A percentile compares a stretch with the other conserved stretches of the same genome.
phyloP scores from a whole-genome alignment of 2,329 filamentous ascomycete genomes.

The Blastomyces parvus region DNA sequence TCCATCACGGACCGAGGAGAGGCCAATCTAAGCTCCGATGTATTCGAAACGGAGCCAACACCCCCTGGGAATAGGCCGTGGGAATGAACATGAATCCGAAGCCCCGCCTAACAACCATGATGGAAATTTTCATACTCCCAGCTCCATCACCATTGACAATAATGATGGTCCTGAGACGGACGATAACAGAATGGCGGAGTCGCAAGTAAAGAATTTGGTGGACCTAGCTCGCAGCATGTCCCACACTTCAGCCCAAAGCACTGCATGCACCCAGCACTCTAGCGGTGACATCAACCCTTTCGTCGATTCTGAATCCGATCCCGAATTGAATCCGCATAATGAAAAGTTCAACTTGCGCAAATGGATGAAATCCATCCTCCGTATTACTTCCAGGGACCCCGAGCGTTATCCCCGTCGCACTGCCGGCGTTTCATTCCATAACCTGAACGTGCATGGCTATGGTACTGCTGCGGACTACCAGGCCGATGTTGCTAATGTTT shows the following conservation, averaged over 20 bases:
- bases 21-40: not conserved
- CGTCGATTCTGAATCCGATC: conserved; percentile 25
- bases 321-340: conserved; percentile 38
- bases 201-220: conserved; percentile 21
- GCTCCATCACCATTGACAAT: conserved; percentile 20
- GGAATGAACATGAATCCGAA: not conserved
- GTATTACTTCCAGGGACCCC: conserved; percentile 31
- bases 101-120: conserved; percentile 8
- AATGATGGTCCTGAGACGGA: conserved; percentile 12
- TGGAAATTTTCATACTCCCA: conserved; percentile 13
- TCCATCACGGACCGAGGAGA: not conserved
- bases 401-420: conserved; percentile 30
- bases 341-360: conserved; percentile 38
- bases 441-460: conserved; percentile 32
- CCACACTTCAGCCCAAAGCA: conserved; percentile 21
- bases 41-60: not conserved
- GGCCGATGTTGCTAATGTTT: conserved; percentile 36
- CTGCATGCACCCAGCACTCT: conserved; percentile 8
- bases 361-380: conserved; percentile 41
- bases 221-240: conserved; percentile 26
- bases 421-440: conserved; percentile 33
- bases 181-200: conserved; percentile 20
- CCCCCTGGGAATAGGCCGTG: not conserved
- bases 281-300: conserved; percentile 28
- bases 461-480: conserved; percentile 37